Evolutionary conservation across 1,284 basidiomycete genomes (phyloP), one percentile per base, ranked within the genome.

Genomic region (Termitomyces sp.): DNA sequence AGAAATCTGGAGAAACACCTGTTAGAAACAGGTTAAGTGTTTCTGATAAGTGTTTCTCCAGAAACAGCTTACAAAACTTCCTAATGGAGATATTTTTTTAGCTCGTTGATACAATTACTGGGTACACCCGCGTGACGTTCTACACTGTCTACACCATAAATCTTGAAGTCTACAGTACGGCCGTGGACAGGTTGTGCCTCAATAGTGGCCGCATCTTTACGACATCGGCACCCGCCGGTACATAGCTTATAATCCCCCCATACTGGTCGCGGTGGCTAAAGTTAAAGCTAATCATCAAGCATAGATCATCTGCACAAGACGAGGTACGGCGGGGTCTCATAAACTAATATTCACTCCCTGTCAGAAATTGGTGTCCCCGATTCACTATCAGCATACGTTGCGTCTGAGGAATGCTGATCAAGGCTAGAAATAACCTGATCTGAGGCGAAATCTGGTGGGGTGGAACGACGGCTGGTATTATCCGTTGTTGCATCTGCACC

Each of bases 371-470:
- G 15, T 33, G 39, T 12, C 36, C n/a, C 33, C 9, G 40, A 26
- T 38, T 31, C 43, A 39, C 13, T 24, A 19, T 55, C 53, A 28
- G 41, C 41, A 41, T 62, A 62, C 10, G 54, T 63, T 46, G 62
- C 58, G 30, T 63, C 62, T 24, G 60, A 62, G 12, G 59, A 61
- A 52, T 62, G 61, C 33, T 63, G 61, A 46, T 63, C 61, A 24
- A 62, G 53, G 39, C 33, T 38, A 45, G 56, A 57, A 9, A 57
- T 17, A 26, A 46, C 38, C 13, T 44, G 40, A 5, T 58, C 54
- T 13, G 46, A 38, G 28, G 51, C 51, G 7, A 41, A 17, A 33
- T 44, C 33, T 5, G 50, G 28, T 5, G 50, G 28, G 21, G 19
- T 42, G 6, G 28, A 6, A 24, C 6, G n/a, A 13, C 17, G 40